phyloP scores from a whole-genome alignment of 2,329 filamentous ascomycete species.

The Venturia oleaginea region DNA sequence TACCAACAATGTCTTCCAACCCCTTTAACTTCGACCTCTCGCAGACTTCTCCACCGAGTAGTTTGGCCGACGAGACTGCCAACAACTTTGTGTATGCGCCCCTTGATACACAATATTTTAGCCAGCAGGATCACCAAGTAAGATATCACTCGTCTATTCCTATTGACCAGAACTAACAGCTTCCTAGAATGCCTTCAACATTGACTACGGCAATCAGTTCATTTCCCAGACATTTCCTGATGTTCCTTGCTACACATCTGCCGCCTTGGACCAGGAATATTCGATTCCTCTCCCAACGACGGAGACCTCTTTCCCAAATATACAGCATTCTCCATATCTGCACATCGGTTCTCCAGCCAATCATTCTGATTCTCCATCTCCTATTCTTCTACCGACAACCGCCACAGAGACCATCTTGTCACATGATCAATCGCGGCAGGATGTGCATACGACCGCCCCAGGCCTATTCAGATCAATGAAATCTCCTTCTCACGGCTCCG shows the following conservation, averaged over 20 bases:
- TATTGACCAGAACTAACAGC: neutral
- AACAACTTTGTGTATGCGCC: neutral
- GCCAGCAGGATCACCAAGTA: neutral
- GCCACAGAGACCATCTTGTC: neutral
- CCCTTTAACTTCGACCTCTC: neutral
- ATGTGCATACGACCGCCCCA: neutral
- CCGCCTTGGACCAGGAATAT: neutral
- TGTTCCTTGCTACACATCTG: conserved; percentile 3
- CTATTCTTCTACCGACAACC: neutral
- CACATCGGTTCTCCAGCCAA: neutral
- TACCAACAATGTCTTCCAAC: conserved; percentile 9
- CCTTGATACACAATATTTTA: conserved; percentile 1
- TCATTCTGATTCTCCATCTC: conserved; percentile 4
- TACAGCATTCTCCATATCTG: conserved; percentile 6
- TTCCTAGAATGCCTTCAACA: conserved; percentile 1
- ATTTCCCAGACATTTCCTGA: neutral
- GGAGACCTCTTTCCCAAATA: neutral
- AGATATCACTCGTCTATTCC: neutral
- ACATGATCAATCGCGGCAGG: neutral
- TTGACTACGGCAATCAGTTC: neutral
- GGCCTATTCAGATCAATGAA: neutral
- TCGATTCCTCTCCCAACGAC: neutral
- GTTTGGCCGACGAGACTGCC: neutral
- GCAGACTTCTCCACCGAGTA: neutral
- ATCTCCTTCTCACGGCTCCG: neutral